Percentiles rank a stretch among this genome's conserved stretches.
These are phyloP conservation scores for Epichloe hybrida DNA, from an alignment of 2,329 filamentous ascomycete species.

Conservation along the genomic window DNA sequence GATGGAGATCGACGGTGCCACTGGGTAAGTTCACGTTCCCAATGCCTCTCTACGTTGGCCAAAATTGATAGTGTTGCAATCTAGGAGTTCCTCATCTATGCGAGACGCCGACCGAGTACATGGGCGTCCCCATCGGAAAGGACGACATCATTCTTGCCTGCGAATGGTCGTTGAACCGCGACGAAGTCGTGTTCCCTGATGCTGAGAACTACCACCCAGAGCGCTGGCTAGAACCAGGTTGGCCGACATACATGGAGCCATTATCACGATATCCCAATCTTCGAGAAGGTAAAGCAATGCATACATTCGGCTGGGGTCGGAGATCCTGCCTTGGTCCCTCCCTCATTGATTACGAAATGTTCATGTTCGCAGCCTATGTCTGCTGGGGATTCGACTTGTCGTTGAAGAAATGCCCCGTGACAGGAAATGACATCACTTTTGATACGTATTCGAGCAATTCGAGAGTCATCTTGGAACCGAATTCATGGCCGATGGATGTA, in stretches of 20 bases:
- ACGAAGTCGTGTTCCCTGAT: slow-evolving; percentile 14
- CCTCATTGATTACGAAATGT: slow-evolving; percentile 38
- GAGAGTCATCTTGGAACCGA: slow-evolving; percentile 39
- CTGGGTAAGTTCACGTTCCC: slow-evolving; percentile 11
- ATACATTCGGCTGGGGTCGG: slow-evolving; percentile 42
- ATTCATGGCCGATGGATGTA: slow-evolving; percentile 32
- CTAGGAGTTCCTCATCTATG: slow-evolving; percentile 35
- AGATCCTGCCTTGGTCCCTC: neutral
- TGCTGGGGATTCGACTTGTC: slow-evolving; percentile 35
- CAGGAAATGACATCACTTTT: slow-evolving; percentile 28
- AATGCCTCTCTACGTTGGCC: no score
- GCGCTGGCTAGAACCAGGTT: slow-evolving; percentile 47
- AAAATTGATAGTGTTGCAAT: neutral
- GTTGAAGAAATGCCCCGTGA: slow-evolving; percentile 22
- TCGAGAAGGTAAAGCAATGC: slow-evolving; percentile 42
- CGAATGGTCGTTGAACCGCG: slow-evolving; percentile 33
- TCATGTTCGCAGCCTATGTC: slow-evolving; percentile 32
- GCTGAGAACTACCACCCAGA: slow-evolving; percentile 40
- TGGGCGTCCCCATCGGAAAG: slow-evolving; percentile 33
- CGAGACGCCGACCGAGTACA: slow-evolving; percentile 31
- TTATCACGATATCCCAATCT: slow-evolving; percentile 50
- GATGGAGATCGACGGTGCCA: slow-evolving; percentile 43
- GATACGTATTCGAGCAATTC: slow-evolving; percentile 37
- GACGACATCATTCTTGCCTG: slow-evolving; percentile 35
- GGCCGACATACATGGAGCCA: slow-evolving; percentile 52